These are phyloP conservation scores for Suillus discolor DNA, from an alignment of 768 basidiomycete genomes.

Conservation along the genomic window DNA sequence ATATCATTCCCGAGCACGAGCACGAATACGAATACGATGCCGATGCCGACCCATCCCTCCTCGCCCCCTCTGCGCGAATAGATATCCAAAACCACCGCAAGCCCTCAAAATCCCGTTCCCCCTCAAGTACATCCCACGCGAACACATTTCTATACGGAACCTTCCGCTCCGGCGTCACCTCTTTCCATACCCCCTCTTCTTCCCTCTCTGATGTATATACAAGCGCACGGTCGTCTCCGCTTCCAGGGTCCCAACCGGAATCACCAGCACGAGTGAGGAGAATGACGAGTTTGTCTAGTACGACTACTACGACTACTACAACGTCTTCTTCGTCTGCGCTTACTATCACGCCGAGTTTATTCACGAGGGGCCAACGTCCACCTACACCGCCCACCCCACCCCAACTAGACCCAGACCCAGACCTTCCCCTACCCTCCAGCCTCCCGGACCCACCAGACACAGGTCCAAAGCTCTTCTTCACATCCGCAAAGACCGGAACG, in stretches of 20 bases:
- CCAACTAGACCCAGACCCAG: neutral
- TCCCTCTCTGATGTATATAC: slow-evolving; percentile 68
- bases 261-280: slow-evolving; percentile 27
- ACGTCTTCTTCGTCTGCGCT: slow-evolving; percentile 50
- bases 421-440: neutral
- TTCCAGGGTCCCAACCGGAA: slow-evolving; percentile 37
- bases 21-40: neutral
- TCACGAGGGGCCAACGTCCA: slow-evolving; percentile 39
- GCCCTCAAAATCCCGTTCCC: slow-evolving; percentile 47
- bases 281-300: slow-evolving; percentile 25
- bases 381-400: slow-evolving; percentile 22
- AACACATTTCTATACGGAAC: slow-evolving; percentile 47
- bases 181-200: slow-evolving; percentile 80
- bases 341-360: slow-evolving; percentile 65
- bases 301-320: slow-evolving; percentile 25
- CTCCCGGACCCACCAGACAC: slow-evolving; percentile 39
- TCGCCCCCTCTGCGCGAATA: slow-evolving; percentile 8
- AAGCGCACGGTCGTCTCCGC: slow-evolving; percentile 63
- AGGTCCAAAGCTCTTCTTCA: slow-evolving; percentile 70
- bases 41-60: slow-evolving; percentile 17
- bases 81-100: slow-evolving; percentile 33
- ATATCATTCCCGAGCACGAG: slow-evolving; percentile 23
- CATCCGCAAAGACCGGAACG: slow-evolving; percentile 78
- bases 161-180: slow-evolving; percentile 56
- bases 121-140: slow-evolving; percentile 42